phyloP scores from a whole-genome alignment of 2,329 filamentous ascomycete genomes.

The Periglandula ipomoeae region DNA sequence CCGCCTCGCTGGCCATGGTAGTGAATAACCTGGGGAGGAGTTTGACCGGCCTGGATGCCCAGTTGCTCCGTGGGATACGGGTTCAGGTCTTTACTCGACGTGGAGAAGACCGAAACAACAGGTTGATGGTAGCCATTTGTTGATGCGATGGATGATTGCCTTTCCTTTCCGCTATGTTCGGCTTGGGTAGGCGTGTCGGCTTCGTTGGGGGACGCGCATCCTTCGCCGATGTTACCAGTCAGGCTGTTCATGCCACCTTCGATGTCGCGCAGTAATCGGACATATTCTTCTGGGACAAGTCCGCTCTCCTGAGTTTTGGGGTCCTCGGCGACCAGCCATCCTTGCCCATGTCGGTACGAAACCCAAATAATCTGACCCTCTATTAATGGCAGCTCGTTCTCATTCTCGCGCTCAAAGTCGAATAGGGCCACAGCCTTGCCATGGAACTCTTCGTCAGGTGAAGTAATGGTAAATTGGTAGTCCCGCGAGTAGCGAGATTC shows the following conservation, averaged over 20 bases:
- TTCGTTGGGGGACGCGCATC: conserved; percentile 43
- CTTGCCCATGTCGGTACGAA: conserved; percentile 90
- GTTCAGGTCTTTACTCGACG: conserved; percentile 60
- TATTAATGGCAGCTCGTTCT: conserved; percentile 85
- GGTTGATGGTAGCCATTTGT: conserved; percentile 61
- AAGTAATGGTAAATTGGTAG: conserved; percentile 91
- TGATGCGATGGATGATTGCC: conserved; percentile 34
- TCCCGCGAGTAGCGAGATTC: conserved; percentile 79
- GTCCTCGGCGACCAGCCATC: conserved; percentile 95
- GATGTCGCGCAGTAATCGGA: conserved; percentile 83
- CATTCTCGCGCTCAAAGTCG: conserved; percentile 90
- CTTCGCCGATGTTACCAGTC: conserved; percentile 49
- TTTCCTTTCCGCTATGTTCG: conserved; percentile 39
- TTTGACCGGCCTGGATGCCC: conserved; percentile 52
- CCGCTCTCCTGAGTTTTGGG: conserved; percentile 91
- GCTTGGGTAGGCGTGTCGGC: conserved; percentile 52
- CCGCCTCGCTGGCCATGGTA: conserved; percentile 60
- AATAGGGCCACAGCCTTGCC: conserved; percentile 93
- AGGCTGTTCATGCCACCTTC: conserved; percentile 78
- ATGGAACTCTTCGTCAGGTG: conserved; percentile 94
- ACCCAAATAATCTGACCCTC: conserved; percentile 97
- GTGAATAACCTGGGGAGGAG: conserved; percentile 56
- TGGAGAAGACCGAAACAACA: conserved; percentile 60
- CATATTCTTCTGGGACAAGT: conserved; percentile 92
- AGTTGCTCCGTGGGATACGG: conserved; percentile 58